A percentile compares a stretch with the other conserved stretches of the same genome.
Conservation (phyloP, 2,329 filamentous ascomycete species). For the Aureobasidium sp. region DNA sequence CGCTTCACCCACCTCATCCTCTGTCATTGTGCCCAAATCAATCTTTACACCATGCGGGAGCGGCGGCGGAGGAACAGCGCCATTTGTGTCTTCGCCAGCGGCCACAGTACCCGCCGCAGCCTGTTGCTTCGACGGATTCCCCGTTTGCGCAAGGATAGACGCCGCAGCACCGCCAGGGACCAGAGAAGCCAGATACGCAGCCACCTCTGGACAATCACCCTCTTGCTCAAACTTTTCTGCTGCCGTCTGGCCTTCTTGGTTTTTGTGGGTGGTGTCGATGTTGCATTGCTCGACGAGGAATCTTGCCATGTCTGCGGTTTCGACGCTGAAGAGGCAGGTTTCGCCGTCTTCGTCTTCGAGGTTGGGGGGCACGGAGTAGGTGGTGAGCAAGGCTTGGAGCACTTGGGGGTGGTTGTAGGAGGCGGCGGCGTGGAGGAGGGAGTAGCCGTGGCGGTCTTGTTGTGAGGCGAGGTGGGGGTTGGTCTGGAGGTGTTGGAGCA, state of each 20-base stretch:
- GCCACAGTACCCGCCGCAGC: slow-evolving; percentile 29
- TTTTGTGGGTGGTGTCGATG: slow-evolving; percentile 57
- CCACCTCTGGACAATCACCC: slow-evolving; percentile 69
- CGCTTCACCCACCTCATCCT: slow-evolving; percentile 48
- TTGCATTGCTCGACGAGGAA: slow-evolving; percentile 77
- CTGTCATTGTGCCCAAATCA: slow-evolving; percentile 67
- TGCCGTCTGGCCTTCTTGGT: slow-evolving; percentile 72
- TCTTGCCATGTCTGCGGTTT: slow-evolving; percentile 70
- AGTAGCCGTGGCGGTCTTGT: slow-evolving; percentile 91
- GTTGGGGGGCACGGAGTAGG: slow-evolving; percentile 72
- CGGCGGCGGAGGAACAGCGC: slow-evolving; percentile 46
- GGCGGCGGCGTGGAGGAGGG: slow-evolving; percentile 82
- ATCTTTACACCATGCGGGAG: slow-evolving; percentile 71
- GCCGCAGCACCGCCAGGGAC: slow-evolving; percentile 17
- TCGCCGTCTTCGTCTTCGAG: slow-evolving; percentile 85
- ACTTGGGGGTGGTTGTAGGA: slow-evolving; percentile 91
- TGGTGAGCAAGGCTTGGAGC: slow-evolving; percentile 32
- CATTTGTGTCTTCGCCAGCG: slow-evolving; percentile 20
- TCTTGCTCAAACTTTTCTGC: slow-evolving; percentile 73
- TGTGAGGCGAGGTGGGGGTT: slow-evolving; percentile 68
- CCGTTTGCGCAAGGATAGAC: slow-evolving; percentile 27
- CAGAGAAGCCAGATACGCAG: slow-evolving; percentile 56
- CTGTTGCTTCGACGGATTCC: slow-evolving; percentile 21
- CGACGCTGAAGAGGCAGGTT: slow-evolving; percentile 89
- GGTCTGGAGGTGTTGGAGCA: slow-evolving; percentile 67